Conservation (phyloP, 768 basidiomycete species). For the Rhizopogon vesiculosus region DNA sequence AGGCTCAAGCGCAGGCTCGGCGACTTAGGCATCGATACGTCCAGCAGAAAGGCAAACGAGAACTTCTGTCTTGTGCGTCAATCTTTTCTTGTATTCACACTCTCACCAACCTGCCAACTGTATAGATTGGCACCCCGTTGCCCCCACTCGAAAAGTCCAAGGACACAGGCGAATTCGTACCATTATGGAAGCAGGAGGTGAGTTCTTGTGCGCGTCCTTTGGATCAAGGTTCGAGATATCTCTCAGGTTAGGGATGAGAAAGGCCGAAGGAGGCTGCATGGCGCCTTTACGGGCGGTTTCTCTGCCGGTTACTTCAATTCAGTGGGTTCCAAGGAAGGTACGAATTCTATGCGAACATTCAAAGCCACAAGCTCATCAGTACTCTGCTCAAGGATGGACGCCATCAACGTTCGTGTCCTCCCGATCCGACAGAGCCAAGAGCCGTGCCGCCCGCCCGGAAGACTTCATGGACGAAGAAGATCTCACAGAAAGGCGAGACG, state of each 20-base stretch:
- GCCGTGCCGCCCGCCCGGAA: slow-evolving; percentile 63
- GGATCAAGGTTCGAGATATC: slow-evolving; percentile 9
- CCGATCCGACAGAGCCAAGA: slow-evolving; percentile 64
- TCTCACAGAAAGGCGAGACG: slow-evolving; percentile 74
- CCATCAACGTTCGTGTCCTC: slow-evolving; percentile 93
- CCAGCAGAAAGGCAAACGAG: slow-evolving; percentile 70
- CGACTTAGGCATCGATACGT: slow-evolving; percentile 69
- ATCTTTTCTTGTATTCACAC: not conserved
- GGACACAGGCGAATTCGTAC: slow-evolving; percentile 92
- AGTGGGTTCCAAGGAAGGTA: slow-evolving; percentile 94
- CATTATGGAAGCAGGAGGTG: slow-evolving; percentile 97
- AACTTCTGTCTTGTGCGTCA: slow-evolving; percentile 74
- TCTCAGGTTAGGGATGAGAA: slow-evolving; percentile 87
- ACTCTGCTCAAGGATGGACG: slow-evolving; percentile 73
- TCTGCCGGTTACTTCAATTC: slow-evolving; percentile 96
- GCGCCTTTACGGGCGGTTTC: slow-evolving; percentile 98
- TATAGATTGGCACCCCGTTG: slow-evolving; percentile 87
- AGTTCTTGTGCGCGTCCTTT: slow-evolving; percentile 21
- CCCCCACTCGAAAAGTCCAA: slow-evolving; percentile 93
- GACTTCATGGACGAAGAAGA: slow-evolving; percentile 99
- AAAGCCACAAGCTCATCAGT: not conserved
- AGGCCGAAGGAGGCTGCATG: slow-evolving; percentile 88
- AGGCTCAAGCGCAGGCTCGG: slow-evolving; percentile 84
- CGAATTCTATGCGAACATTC: slow-evolving; percentile 7
- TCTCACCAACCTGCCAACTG: not conserved